Evolutionary conservation across 2,329 filamentous ascomycete species (phyloP).

Genomic region (Phyllosticta citriasiana): DNA sequence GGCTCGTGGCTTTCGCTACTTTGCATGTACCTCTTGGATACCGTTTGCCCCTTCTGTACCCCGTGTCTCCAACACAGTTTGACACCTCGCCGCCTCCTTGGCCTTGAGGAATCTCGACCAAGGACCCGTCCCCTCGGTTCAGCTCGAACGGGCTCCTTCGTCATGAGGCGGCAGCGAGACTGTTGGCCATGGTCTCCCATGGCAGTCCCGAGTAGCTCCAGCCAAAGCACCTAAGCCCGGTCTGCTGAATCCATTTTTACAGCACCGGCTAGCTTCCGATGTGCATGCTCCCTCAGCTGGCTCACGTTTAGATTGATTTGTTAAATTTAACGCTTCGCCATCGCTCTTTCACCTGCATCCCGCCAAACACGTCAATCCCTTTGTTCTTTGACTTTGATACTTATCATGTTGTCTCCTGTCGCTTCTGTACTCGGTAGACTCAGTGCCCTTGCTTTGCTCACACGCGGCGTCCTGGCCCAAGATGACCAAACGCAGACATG

Average conservation of each 20-base stretch:
- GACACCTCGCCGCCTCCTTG: background rate
- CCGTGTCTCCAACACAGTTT: background rate
- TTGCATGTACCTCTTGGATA: background rate
- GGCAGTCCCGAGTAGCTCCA: background rate
- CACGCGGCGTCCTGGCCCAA: conserved; percentile 9
- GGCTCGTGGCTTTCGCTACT: background rate
- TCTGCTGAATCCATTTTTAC: background rate
- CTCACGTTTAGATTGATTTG: background rate
- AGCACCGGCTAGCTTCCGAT: background rate
- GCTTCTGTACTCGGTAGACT: conserved; percentile 7
- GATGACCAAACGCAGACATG: conserved; percentile 11
- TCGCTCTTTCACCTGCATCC: background rate
- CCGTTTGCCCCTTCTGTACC: background rate
- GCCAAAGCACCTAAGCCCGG: background rate
- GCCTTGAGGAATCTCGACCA: background rate
- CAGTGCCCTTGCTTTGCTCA: conserved; percentile 12
- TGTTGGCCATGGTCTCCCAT: background rate
- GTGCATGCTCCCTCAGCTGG: background rate
- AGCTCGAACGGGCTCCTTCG: background rate
- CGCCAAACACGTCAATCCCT: background rate
- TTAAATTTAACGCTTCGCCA: background rate
- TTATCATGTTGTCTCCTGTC: background rate
- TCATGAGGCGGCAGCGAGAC: background rate
- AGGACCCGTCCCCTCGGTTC: background rate
- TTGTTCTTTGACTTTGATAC: background rate